phyloP scores from a whole-genome alignment of 768 basidiomycete species.

The Tulasnella sp. region DNA sequence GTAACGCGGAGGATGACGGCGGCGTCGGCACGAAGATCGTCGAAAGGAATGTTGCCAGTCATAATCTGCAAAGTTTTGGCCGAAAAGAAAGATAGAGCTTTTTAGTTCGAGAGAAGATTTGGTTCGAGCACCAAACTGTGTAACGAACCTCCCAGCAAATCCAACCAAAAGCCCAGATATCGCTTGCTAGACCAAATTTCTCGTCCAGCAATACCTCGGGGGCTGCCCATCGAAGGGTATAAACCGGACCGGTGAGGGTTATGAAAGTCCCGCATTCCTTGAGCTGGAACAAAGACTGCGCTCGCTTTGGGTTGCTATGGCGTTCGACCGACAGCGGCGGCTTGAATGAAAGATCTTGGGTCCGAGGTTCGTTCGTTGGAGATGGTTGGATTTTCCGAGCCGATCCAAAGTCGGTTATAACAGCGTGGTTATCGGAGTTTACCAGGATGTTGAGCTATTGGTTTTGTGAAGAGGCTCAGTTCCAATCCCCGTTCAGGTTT shows the following conservation, averaged over 20 bases:
- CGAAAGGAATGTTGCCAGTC: not conserved
- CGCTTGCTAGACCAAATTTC: not conserved
- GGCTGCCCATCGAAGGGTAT: not conserved
- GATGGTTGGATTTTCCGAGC: not conserved
- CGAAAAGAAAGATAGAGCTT: no score
- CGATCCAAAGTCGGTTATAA: not conserved
- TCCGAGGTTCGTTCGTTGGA: not conserved
- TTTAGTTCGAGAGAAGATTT: not conserved
- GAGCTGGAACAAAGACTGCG: not conserved
- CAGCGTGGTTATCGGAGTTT: not conserved
- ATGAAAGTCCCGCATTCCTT: not conserved
- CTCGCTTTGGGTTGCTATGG: not conserved
- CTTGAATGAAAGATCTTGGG: no score
- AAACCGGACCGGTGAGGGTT: not conserved
- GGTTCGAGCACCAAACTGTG: not conserved
- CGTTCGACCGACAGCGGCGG: not conserved
- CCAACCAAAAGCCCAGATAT: not conserved
- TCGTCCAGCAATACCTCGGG: not conserved
- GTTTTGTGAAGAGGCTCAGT: not conserved
- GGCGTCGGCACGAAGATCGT: not conserved
- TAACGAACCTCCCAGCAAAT: not conserved
- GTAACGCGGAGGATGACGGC: not conserved
- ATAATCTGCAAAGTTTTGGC: not conserved
- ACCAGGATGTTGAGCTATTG: not conserved
- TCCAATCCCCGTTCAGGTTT: not conserved